Conservation (phyloP, 805 yeast species). For the Candida insectorum region DNA sequence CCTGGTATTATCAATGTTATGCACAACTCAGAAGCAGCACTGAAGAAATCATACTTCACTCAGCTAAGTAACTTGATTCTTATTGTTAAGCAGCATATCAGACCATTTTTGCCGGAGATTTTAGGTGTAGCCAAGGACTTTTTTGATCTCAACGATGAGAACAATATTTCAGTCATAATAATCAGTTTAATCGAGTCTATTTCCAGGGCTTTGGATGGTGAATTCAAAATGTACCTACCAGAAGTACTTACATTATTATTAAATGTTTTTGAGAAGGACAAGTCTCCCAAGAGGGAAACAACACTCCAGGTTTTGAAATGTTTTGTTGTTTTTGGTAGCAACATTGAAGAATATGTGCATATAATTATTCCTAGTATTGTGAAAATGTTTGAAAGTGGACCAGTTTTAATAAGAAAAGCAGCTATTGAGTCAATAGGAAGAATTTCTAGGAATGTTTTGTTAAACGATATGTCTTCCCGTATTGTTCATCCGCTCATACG, state of each 20-base stretch:
- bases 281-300: constrained; percentile 55
- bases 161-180: constrained; percentile 70
- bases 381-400: constrained; percentile 69
- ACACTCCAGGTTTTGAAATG: constrained; percentile 75
- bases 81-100: constrained; percentile 85
- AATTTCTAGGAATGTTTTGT: constrained; percentile 64
- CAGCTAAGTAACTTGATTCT: constrained; percentile 76
- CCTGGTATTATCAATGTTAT: constrained; percentile 86
- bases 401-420: constrained; percentile 59
- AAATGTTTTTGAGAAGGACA: constrained; percentile 72
- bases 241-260: constrained; percentile 72
- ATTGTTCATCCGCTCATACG: constrained; percentile 84
- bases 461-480: constrained; percentile 86
- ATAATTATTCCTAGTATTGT: constrained; percentile 85
- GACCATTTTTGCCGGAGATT: constrained; percentile 76
- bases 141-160: constrained; percentile 46
- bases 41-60: constrained; percentile 85
- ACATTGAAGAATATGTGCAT: constrained; percentile 85
- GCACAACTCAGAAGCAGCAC: constrained; percentile 72
- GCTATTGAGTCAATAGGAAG: constrained; percentile 84
- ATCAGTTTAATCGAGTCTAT: constrained; percentile 79
- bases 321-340: constrained; percentile 81
- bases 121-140: constrained; percentile 74
- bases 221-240: constrained; percentile 81
- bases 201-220: constrained; percentile 85